A percentile compares a stretch with the other conserved stretches of the same genome.
These are phyloP conservation scores for Erodium chrysanthum DNA, from an alignment of 441 rosid genomes.

Conservation along the genomic window DNA sequence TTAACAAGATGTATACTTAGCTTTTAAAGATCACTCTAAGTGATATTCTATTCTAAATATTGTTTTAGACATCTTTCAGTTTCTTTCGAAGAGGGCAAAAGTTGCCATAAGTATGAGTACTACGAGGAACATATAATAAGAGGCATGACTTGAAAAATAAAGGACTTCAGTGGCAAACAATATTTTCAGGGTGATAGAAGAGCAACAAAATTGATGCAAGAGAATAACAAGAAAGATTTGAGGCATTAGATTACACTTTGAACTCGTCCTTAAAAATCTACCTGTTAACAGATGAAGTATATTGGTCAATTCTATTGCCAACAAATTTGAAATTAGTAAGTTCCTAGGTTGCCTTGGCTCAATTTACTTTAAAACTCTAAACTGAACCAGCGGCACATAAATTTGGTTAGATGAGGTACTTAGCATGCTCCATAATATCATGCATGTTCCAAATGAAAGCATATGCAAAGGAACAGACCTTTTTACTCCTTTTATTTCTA, in stretches of 20 bases:
- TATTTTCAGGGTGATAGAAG: conserved; percentile 3
- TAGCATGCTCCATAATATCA: background rate
- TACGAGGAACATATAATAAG: background rate
- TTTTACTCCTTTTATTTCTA: background rate
- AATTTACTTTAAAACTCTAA: background rate
- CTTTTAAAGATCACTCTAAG: background rate
- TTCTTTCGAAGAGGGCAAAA: background rate
- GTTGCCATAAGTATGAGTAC: background rate
- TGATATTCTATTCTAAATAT: background rate
- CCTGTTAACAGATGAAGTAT: background rate
- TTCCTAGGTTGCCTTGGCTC: background rate
- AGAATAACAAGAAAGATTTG: background rate
- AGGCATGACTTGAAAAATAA: background rate
- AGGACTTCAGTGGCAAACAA: background rate
- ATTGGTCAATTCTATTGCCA: background rate
- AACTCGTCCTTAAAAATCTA: background rate
- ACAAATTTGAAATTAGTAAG: background rate
- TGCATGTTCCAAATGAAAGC: conserved; percentile 4
- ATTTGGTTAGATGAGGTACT: background rate
- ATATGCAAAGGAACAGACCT: conserved; percentile 5
- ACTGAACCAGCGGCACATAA: background rate
- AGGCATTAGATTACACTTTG: background rate
- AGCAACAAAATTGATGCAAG: background rate
- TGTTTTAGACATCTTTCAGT: background rate
- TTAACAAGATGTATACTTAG: conserved; percentile 21